These are phyloP conservation scores for Dianthus caryophyllus DNA, from an alignment of 148 eudicot species.

Conservation along the genomic window DNA sequence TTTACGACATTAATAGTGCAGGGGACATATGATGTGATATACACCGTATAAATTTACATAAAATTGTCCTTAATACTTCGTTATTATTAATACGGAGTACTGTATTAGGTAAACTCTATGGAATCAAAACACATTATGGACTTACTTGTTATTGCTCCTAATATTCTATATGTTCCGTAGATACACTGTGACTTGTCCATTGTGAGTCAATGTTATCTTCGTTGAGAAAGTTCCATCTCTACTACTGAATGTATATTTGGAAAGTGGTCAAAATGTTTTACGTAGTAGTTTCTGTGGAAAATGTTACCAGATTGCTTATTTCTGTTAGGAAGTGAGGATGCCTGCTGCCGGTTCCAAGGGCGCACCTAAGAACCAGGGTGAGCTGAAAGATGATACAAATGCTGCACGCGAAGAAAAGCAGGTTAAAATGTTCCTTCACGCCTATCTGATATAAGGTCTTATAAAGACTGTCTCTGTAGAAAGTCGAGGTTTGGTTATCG, in stretches of 20 bases:
- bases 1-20: no score
- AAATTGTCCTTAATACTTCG: no score
- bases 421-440: constrained; percentile 30
- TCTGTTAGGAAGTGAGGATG: constrained; percentile 91
- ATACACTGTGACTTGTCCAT: not conserved
- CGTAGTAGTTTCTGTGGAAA: constrained; percentile 1
- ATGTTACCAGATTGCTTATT: constrained; percentile 23
- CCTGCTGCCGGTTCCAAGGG: constrained; percentile 98
- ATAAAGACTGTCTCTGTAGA: not conserved
- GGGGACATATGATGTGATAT: no score
- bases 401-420: constrained; percentile 86
- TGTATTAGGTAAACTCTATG: no score
- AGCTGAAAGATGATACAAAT: constrained; percentile 87
- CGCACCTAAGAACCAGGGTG: constrained; percentile 74
- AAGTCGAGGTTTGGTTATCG: not conserved
- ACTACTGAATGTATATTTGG: not conserved
- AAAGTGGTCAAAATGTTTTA: constrained; percentile 1
- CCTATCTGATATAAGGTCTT: not conserved
- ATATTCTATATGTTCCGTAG: no score
- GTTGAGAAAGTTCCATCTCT: not conserved
- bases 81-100: no score
- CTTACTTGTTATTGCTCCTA: not conserved
- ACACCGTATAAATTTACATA: no score
- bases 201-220: not conserved
- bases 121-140: no score